These are phyloP conservation scores for Ogataea saltuana DNA, from an alignment of 805 yeast species.

Conservation along the genomic window DNA sequence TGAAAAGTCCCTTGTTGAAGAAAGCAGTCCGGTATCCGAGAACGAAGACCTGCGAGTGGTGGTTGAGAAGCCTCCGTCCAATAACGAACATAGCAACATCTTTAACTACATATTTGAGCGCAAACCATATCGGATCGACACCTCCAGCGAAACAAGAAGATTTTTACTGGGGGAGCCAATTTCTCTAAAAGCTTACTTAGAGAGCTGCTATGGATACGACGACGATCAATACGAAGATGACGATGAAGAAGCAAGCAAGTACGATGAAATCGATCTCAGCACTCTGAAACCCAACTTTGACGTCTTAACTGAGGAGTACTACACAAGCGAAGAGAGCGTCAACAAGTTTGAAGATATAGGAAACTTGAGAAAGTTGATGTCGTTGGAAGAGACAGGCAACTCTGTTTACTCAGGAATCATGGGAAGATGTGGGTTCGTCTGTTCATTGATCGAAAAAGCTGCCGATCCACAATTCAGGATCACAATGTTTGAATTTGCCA, in stretches of 20 bases:
- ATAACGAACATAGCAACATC: conserved; percentile 1
- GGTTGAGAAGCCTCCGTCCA: conserved; percentile 9
- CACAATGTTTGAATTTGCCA: conserved; percentile 17
- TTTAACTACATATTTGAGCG: conserved; percentile 15
- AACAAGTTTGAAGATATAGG: conserved; percentile 14
- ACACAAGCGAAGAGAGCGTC: conserved; percentile 1
- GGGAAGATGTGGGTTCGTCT: conserved; percentile 11
- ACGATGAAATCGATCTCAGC: conserved; percentile 9
- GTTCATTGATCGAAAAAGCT: conserved; percentile 15
- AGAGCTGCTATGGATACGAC: conserved; percentile 14
- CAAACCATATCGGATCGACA: conserved; percentile 13
- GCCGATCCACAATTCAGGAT: conserved; percentile 15
- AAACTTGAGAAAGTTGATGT: conserved; percentile 14
- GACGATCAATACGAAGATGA: conserved; percentile 6
- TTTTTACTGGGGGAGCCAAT: conserved; percentile 18
- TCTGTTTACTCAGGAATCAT: conserved; percentile 11
- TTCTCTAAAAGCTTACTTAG: conserved; percentile 13
- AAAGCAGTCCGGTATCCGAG: conserved; percentile 15
- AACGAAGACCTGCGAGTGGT: conserved; percentile 22
- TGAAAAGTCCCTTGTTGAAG: conserved; percentile 12
- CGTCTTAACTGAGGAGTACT: conserved; percentile 12
- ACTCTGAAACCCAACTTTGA: conserved; percentile 14
- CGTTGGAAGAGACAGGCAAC: conserved; percentile 18
- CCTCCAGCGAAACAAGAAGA: conserved; percentile 11
- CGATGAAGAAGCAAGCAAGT: conserved; percentile 9